Base-by-base conservation (phyloP, 2,329 filamentous ascomycete genomes). In the Furcasterigmium sp. region DNA sequence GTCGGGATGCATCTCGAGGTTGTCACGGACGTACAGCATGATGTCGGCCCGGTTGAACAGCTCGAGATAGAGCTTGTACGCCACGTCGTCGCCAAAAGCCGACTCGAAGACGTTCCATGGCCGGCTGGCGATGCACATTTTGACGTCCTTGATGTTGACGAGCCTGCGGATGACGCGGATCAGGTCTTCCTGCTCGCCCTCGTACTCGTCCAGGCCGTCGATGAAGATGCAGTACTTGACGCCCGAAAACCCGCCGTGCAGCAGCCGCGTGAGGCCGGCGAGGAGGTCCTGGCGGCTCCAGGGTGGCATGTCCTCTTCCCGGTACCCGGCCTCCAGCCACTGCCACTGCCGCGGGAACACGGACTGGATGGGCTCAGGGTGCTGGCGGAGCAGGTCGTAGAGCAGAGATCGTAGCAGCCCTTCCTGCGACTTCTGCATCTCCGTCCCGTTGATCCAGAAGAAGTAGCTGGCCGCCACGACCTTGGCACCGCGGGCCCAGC, bases 391-490 rank as follows among this genome's bases (percentile, higher is more conserved):
- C 2, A 48, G 40, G 19, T 51, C 46, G n/a, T 45, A 50, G 2
- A 53, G 17, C 10, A 53, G 8, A 0, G 48, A 42, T 17, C 47
- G 59, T 2, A 70, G 48, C 1, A 74, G 57, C 0, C 69, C 69
- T 29, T 62, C 53, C 15, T 61, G 58, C 0, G 65, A 68, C 42
- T 62, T 67, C 36, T 73, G 67, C 29, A 67, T 54, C 1, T 46
- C 37, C 2, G 55, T 61, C 0, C 69, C 68, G 0, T 60, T 55
- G 36, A 59, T 61, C 58, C 67, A 71, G 46, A 71, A 68, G 48
- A 64, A 73, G 46, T 66, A 66, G 9, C 48, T 55, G 2, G 59
- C 59, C 30, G 61, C 54, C 0, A 64, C 44, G 4, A 66, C 44
- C 4, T 53, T 51, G 3, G 49, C 48, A 0, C 45, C 42, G 0